Conservation (phyloP, 2,329 filamentous ascomycete species). For the Hirsutella rhossiliensis region DNA sequence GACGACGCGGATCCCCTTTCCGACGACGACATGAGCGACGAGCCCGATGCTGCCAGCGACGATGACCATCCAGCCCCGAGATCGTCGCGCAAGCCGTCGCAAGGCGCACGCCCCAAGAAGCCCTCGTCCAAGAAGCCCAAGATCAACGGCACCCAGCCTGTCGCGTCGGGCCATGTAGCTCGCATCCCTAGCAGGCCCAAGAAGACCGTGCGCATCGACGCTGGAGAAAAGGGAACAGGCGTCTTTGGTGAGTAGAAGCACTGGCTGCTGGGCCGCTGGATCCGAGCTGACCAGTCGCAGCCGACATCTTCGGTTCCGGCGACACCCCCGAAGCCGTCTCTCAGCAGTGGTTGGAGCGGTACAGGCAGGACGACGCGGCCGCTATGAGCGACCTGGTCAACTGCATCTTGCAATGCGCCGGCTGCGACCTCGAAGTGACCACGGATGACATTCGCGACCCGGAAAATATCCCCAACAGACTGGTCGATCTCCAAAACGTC, state of each 20-base stretch:
- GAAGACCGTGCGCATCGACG: conserved; percentile 40
- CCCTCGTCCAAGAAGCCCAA: conserved; percentile 53
- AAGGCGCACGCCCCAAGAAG: conserved; percentile 36
- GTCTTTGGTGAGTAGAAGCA: conserved; percentile 36
- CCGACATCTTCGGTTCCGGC: conserved; percentile 51
- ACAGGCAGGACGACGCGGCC: conserved; percentile 38
- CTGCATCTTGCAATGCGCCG: conserved; percentile 58
- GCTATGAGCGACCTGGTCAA: conserved; percentile 54
- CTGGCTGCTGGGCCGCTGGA: conserved; percentile 9
- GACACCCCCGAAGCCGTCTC: conserved; percentile 44
- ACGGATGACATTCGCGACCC: conserved; percentile 79
- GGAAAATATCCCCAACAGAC: conserved; percentile 68
- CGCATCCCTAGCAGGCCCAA: conserved; percentile 41
- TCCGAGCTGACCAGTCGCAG: conserved; percentile 21
- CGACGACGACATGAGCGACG: conserved; percentile 31
- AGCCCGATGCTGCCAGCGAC: conserved; percentile 35
- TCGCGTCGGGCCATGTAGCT: conserved; percentile 23
- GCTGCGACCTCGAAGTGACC: conserved; percentile 68
- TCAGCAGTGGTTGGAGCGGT: conserved; percentile 47
- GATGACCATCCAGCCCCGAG: conserved; percentile 25
- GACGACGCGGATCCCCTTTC: conserved; percentile 36
- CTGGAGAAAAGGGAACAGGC: conserved; percentile 37
- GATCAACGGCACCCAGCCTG: conserved; percentile 40
- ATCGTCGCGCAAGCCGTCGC: conserved; percentile 28
- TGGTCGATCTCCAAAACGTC: conserved; percentile 77